phyloP scores from a whole-genome alignment of 2,329 filamentous ascomycete genomes.

The Trichoderma lentiforme region DNA sequence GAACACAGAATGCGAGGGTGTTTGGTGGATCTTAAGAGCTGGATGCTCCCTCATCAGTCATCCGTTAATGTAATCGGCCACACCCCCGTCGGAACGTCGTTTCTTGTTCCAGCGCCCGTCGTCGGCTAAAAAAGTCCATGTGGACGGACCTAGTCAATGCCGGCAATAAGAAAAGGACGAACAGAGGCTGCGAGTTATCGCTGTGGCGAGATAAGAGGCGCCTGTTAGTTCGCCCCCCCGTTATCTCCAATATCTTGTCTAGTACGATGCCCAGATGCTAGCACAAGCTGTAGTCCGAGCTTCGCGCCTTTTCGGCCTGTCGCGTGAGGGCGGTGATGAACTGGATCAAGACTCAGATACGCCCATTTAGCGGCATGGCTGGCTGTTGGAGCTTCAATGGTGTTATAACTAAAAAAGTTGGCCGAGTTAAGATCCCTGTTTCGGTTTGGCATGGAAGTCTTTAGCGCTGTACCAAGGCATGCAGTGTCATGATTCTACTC shows the following conservation, averaged over 20 bases:
- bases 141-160: neutral
- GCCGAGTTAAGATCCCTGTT: neutral
- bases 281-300: neutral
- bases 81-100: neutral
- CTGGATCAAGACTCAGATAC: neutral
- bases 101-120: neutral
- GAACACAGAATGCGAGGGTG: neutral
- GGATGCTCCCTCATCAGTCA: neutral
- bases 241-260: conserved; percentile 2
- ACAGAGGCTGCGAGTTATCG: neutral
- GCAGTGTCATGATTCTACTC: neutral
- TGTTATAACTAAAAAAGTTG: neutral
- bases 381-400: neutral
- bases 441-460: neutral
- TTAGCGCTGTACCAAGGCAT: neutral
- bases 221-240: neutral
- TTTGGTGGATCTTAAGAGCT: conserved; percentile 3
- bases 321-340: neutral
- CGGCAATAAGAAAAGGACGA: neutral
- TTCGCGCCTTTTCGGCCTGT: neutral
- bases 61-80: neutral
- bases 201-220: conserved; percentile 3
- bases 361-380: neutral
- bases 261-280: neutral
- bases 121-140: neutral